Evolutionary conservation across 108 stramenopile genomes (phyloP), one percentile per base, ranked within the genome.

Genomic region (Conticribra guillardii): DNA sequence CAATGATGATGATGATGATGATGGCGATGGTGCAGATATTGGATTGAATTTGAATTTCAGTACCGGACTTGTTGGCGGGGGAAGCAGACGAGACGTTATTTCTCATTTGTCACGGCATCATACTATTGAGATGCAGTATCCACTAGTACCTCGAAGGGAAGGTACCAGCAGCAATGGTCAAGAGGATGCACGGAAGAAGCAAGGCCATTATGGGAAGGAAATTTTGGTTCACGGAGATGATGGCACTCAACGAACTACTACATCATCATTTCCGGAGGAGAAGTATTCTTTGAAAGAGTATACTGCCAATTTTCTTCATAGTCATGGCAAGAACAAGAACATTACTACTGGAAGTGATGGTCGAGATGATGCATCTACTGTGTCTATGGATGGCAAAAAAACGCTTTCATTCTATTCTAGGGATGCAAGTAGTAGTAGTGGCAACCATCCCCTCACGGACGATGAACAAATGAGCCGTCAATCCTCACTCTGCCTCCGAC

Each of bases 21-120:
- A 60, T 34, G 67, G 47, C 4, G 66, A 54, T 23, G 69, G 60
- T 1, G 51, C 51, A 16, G 46, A 46, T 21, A 54, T 74, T 28
- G 64, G 64, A 29, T 24, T 75, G 46, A 75, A 75, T 41, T 75
- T 67, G 33, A 67, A 66, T 41, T 66, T 66, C 15, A 57, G 47
- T 44, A 62, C 4, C 16, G 16, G 27, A 3, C 21, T 24, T 44
- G 15, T 44, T 18, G 34, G 48, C 34, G 52, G 49, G 17, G 24
- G 0, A 30, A 60, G 24, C 24, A 8, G 15, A 17, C 28, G 17
- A 58, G 18, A 49, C 16, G 30, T 46, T 33, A 31, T 1, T 56
- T 28, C 34, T 56, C 46, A 31, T 58, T 29, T 21, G 27, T 52
- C 19, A 16, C 18, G 18, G 4, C 9, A 17, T 18, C 16, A 19